Conservation (phyloP, 495 filamentous ascomycete species). For the Xanthoparmelia taractica region DNA sequence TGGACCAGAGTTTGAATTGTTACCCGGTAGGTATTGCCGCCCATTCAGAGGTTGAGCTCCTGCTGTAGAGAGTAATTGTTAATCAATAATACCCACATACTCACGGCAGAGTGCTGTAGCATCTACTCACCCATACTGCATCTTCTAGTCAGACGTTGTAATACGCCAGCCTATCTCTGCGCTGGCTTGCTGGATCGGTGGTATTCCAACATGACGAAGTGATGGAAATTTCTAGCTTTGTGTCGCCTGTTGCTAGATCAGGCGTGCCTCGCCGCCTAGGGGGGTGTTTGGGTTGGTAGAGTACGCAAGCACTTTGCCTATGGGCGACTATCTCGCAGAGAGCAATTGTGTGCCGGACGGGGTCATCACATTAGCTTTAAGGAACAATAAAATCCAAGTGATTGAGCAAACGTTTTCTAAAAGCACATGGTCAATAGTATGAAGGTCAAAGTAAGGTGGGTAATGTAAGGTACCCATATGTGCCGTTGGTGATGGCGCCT, state of each 20-base stretch:
- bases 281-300: neutral
- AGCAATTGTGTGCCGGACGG: neutral
- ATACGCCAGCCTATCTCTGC: neutral
- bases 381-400: neutral
- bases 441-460: neutral
- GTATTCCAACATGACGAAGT: neutral
- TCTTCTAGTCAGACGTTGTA: neutral
- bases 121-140: constrained; percentile 15
- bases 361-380: neutral
- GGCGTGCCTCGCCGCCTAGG: neutral
- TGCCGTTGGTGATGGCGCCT: neutral
- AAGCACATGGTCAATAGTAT: neutral
- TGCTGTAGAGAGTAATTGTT: constrained; percentile 8
- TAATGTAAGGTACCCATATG: neutral
- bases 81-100: neutral
- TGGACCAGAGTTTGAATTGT: constrained; percentile 1
- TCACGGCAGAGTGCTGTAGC: neutral
- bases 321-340: neutral
- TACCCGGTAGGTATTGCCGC: constrained; percentile 11
- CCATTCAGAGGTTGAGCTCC: constrained; percentile 14
- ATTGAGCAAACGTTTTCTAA: neutral
- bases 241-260: neutral
- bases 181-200: neutral
- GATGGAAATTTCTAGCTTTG: neutral
- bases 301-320: neutral